These are phyloP conservation scores for Sherardia arvensis DNA, from an alignment of 257 asterid genomes.

Conservation along the genomic window DNA sequence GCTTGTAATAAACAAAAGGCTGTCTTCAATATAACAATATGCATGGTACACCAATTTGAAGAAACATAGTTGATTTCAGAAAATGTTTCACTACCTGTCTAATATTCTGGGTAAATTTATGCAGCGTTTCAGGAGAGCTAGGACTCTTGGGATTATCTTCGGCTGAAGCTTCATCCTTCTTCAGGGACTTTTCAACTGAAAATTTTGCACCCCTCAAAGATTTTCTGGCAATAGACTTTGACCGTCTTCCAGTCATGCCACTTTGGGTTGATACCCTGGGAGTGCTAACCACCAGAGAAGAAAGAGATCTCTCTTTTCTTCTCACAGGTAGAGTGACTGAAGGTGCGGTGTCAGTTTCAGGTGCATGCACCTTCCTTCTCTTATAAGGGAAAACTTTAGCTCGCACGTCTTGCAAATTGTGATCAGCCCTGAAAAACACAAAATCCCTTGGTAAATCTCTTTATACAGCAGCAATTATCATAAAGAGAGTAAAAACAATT, in stretches of 20 bases:
- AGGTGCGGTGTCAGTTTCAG: slow-evolving; percentile 64
- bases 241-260: slow-evolving; percentile 89
- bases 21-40: background rate
- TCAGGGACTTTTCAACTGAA: slow-evolving; percentile 65
- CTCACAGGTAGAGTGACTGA: slow-evolving; percentile 66
- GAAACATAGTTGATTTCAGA: slow-evolving; percentile 8
- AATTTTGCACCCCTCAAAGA: slow-evolving; percentile 66
- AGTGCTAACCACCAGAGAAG: slow-evolving; percentile 87
- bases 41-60: background rate
- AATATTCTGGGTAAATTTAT: slow-evolving; percentile 45
- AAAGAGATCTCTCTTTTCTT: slow-evolving; percentile 96
- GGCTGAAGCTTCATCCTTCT: slow-evolving; percentile 55
- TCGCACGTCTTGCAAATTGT: slow-evolving; percentile 84
- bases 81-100: slow-evolving; percentile 51
- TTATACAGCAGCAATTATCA: background rate
- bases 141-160: slow-evolving; percentile 70
- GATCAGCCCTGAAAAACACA: slow-evolving; percentile 59
- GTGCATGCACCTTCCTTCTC: slow-evolving; percentile 66
- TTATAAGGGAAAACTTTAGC: slow-evolving; percentile 85
- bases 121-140: slow-evolving; percentile 64
- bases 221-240: slow-evolving; percentile 78
- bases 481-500: background rate
- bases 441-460: background rate
- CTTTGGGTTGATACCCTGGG: slow-evolving; percentile 86
- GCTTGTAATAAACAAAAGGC: slow-evolving; percentile 1